Evolutionary conservation across 2,329 filamentous ascomycete species (phyloP), one percentile per base, ranked within the genome.

Genomic region (Fusarium gaditjirri): DNA sequence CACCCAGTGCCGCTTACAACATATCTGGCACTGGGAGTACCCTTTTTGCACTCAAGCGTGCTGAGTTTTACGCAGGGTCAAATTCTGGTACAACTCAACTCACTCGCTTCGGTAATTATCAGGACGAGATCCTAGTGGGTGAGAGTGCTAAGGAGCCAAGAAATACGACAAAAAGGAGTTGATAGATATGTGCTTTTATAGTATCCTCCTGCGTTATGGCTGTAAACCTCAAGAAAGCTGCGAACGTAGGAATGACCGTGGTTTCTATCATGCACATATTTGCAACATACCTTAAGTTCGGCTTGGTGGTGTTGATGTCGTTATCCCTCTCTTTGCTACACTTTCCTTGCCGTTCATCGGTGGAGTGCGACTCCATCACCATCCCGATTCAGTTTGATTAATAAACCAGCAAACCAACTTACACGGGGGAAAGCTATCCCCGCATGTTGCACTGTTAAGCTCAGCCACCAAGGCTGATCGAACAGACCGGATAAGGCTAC

Each of bases 391-490:
- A 50, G 52, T 52, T 56, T 59, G 53, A 42, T 59, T 60, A 29
- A 29, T 29, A 65, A 71, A 43, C 43, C 19, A 46, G 25, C n/a
- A 46, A 44, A 27, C 11, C 8, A 23, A 13, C 19, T 21, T 64
- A 46, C 59, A 61, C 9, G 58, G 68, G 63, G 36, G 29, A 14
- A 14, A 50, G 29, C 25, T 11, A 21, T 29, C 57, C 67, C 52
- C 36, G 39, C 43, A 39, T 31, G 23, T 38, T 39, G 16, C 25
- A 31, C 29, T 50, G 17, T 27, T 23, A 57, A 36, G 33, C 41
- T 27, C 49, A 70, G 69, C 69, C 69, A 71, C 61, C 71, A 68
- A 74, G 72, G 72, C 72, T 74, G 65, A 55, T 49, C 9, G 19
- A n/a, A 21, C 25, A 31, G 35, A 25, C 16, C 33, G 23, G 13